A percentile compares a stretch with the other conserved stretches of the same genome.
Conservation (phyloP, 2,329 filamentous ascomycete species). For the Sporothrix humicola region DNA sequence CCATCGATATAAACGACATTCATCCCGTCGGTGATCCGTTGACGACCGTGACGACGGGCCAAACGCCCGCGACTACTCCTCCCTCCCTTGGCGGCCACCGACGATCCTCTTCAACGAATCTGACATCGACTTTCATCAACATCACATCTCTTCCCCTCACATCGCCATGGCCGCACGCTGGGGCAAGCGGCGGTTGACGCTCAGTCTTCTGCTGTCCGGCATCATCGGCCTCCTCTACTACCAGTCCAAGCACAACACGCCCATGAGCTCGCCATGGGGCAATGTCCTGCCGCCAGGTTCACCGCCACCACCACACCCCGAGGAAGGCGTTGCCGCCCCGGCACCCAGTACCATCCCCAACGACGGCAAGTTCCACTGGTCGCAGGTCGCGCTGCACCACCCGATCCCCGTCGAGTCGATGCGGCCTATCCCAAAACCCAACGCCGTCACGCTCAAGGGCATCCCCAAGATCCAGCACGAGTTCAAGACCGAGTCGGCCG, state of each 20-base stretch:
- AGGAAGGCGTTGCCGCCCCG: neutral
- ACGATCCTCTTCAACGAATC: neutral
- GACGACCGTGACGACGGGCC: neutral
- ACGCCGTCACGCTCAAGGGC: slow-evolving; percentile 17
- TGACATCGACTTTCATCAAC: no score
- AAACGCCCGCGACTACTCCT: neutral
- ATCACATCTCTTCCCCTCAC: neutral
- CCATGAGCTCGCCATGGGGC: slow-evolving; percentile 6
- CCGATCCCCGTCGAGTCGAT: slow-evolving; percentile 35
- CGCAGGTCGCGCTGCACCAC: slow-evolving; percentile 34
- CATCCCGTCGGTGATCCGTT: neutral
- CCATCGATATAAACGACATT: neutral
- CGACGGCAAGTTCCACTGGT: slow-evolving; percentile 37
- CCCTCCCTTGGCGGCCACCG: neutral
- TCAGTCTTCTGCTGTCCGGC: slow-evolving; percentile 32
- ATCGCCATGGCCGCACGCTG: slow-evolving; percentile 36
- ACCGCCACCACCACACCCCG: neutral
- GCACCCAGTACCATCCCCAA: neutral
- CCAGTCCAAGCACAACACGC: slow-evolving; percentile 25
- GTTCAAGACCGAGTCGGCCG: slow-evolving; percentile 48
- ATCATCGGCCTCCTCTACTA: slow-evolving; percentile 34
- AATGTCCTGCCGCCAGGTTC: neutral
- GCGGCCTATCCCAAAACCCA: slow-evolving; percentile 31
- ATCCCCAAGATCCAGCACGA: slow-evolving; percentile 48
- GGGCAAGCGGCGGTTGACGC: slow-evolving; percentile 35